Percentiles rank a stretch among this genome's conserved stretches.
Conservation (phyloP, 2,329 filamentous ascomycete genomes). For the Mycosphaerella sp. region DNA sequence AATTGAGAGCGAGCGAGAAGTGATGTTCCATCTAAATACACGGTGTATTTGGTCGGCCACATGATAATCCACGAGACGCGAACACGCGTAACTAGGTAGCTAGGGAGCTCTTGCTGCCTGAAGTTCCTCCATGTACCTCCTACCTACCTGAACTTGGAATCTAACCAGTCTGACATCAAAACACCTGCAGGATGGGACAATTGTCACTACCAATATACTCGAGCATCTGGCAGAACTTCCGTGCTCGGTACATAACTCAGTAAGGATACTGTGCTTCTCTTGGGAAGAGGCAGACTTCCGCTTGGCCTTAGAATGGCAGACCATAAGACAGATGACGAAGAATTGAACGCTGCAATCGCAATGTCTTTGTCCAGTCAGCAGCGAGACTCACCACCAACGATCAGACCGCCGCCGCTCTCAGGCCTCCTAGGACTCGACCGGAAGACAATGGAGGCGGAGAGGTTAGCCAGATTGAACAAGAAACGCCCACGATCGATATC, state of each 20-base stretch:
- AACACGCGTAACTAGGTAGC: too few species aligned
- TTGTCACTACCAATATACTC: background rate
- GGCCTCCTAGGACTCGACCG: slow-evolving; percentile 57
- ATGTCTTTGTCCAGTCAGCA: slow-evolving; percentile 24
- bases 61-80: too few species aligned
- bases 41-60: too few species aligned
- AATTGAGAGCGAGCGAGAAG: too few species aligned
- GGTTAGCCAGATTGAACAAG: slow-evolving; percentile 59
- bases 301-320: slow-evolving; percentile 3
- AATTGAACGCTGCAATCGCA: slow-evolving; percentile 55
- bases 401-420: background rate
- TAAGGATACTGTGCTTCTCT: slow-evolving; percentile 2
- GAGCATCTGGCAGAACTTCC: background rate
- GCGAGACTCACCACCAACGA: background rate
- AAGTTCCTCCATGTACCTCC: too few species aligned
- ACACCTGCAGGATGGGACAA: too few species aligned
- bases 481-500: slow-evolving; percentile 52
- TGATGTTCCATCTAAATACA: too few species aligned
- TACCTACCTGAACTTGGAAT: too few species aligned
- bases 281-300: background rate
- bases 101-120: too few species aligned
- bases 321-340: slow-evolving; percentile 49
- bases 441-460: slow-evolving; percentile 78
- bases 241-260: background rate
- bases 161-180: too few species aligned